Conservation (phyloP, 495 filamentous ascomycete species). For the Neurospora pannonica region DNA sequence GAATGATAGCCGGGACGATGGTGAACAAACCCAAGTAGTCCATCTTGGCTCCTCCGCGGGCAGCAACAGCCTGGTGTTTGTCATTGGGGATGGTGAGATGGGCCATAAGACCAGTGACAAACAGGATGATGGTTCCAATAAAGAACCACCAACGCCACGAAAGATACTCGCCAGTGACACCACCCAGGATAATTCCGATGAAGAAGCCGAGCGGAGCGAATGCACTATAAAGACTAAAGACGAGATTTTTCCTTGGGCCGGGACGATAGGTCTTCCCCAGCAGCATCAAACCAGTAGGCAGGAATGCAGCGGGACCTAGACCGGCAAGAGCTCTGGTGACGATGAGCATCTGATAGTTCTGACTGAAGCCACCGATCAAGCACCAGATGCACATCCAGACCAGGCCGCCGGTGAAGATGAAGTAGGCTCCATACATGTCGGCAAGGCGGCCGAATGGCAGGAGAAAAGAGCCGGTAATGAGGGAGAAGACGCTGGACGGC, state of each 20-base stretch:
- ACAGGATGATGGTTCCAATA: constrained; percentile 49
- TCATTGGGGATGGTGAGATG: constrained; percentile 61
- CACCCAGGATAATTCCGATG: constrained; percentile 71
- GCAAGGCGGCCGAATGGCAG: constrained; percentile 69
- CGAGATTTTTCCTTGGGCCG: constrained; percentile 74
- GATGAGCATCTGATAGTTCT: constrained; percentile 62
- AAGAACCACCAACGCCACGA: constrained; percentile 77
- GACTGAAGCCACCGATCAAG: constrained; percentile 62
- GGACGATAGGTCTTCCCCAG: constrained; percentile 74
- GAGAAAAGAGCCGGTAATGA: constrained; percentile 65
- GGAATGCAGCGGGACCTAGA: constrained; percentile 65
- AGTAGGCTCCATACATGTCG: constrained; percentile 70
- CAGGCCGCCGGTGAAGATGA: constrained; percentile 57
- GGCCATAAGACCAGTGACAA: constrained; percentile 40
- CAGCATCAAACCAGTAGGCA: constrained; percentile 71
- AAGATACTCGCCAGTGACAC: constrained; percentile 52
- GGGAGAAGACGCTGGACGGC: constrained; percentile 70
- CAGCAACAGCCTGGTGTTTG: constrained; percentile 32
- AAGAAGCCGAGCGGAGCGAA: constrained; percentile 75
- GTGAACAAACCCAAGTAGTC: constrained; percentile 52
- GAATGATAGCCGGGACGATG: constrained; percentile 55
- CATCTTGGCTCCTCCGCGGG: constrained; percentile 28
- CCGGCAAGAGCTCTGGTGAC: constrained; percentile 71
- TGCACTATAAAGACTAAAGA: constrained; percentile 74
- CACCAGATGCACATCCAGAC: constrained; percentile 67